A percentile compares a stretch with the other conserved stretches of the same genome.
Evolutionary conservation across 1,284 basidiomycete genomes (phyloP).

Genomic region (Leccinum pallidistipes): DNA sequence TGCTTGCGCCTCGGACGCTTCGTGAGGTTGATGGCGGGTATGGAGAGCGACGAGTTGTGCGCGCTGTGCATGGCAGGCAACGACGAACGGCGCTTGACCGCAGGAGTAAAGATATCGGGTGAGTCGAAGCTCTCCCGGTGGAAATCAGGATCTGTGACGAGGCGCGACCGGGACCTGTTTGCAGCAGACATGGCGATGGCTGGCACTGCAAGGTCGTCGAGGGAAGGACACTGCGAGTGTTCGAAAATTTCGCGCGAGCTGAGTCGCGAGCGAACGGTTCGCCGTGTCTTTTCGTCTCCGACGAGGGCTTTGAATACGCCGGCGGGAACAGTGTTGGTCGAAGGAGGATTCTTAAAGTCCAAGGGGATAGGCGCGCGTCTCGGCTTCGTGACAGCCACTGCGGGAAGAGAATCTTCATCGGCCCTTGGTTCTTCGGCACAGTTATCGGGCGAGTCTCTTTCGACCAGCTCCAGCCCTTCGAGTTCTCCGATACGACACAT

Average conservation of each 20-base stretch:
- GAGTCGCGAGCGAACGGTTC: constrained; percentile 69
- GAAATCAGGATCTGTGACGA: constrained; percentile 55
- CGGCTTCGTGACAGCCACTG: constrained; percentile 42
- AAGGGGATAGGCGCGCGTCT: constrained; percentile 77
- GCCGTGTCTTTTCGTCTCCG: constrained; percentile 63
- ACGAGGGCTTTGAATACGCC: constrained; percentile 79
- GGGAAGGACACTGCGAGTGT: constrained; percentile 62
- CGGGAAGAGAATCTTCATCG: constrained; percentile 33
- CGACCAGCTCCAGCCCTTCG: constrained; percentile 17
- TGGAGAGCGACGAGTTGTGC: constrained; percentile 41
- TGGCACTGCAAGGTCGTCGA: constrained; percentile 71
- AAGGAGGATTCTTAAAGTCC: constrained; percentile 74
- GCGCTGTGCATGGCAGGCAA: constrained; percentile 54
- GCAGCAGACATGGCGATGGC: constrained; percentile 53
- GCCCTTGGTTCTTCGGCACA: constrained; percentile 27
- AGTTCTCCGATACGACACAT: constrained; percentile 23
- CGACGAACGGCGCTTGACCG: constrained; percentile 54
- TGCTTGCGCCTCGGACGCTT: constrained; percentile 54
- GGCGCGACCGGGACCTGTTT: constrained; percentile 49
- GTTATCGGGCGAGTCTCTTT: constrained; percentile 15
- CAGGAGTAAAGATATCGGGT: constrained; percentile 54
- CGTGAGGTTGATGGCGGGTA: constrained; percentile 53
- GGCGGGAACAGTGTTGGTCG: constrained; percentile 76
- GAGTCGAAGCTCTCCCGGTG: constrained; percentile 24
- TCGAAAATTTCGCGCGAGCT: constrained; percentile 65